phyloP scores from a whole-genome alignment of 805 yeast genomes.

The Ogataea siamensis region DNA sequence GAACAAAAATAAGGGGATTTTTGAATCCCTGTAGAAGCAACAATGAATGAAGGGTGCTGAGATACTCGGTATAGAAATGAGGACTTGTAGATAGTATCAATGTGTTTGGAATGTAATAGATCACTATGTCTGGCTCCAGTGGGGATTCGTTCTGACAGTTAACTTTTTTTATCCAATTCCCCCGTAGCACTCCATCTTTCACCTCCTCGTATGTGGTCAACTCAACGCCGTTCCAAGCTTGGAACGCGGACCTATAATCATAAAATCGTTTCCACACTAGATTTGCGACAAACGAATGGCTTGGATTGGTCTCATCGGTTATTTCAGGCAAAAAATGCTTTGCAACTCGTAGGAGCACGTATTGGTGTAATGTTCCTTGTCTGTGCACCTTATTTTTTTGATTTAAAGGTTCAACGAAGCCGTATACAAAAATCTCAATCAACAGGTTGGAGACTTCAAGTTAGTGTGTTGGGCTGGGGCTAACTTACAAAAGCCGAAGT shows the following conservation, averaged over 20 bases:
- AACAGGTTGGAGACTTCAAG: slow-evolving; percentile 22
- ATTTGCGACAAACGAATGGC: slow-evolving; percentile 31
- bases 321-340: slow-evolving; percentile 23
- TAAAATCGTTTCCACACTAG: slow-evolving; percentile 34
- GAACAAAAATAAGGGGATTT: slow-evolving; percentile 45
- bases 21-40: slow-evolving; percentile 48
- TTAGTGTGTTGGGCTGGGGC: slow-evolving; percentile 1
- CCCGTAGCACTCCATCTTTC: slow-evolving; percentile 11
- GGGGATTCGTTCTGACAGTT: slow-evolving; percentile 28
- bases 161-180: slow-evolving; percentile 30
- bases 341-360: slow-evolving; percentile 20
- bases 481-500: slow-evolving; percentile 24
- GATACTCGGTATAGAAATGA: slow-evolving; percentile 44
- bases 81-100: slow-evolving; percentile 35
- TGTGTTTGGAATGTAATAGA: slow-evolving; percentile 48
- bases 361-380: slow-evolving; percentile 32
- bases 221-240: slow-evolving; percentile 37
- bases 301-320: slow-evolving; percentile 19
- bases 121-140: slow-evolving; percentile 37
- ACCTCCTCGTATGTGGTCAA: slow-evolving; percentile 28
- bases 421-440: slow-evolving; percentile 27
- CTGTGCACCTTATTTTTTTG: slow-evolving; percentile 29
- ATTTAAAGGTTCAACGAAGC: slow-evolving; percentile 33
- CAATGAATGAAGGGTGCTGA: slow-evolving; percentile 39
- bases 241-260: slow-evolving; percentile 31